Evolutionary conservation across 176 grass and related monocot species (phyloP), one percentile per base, ranked within the genome.

Genomic region (Aegilops tauschii): DNA sequence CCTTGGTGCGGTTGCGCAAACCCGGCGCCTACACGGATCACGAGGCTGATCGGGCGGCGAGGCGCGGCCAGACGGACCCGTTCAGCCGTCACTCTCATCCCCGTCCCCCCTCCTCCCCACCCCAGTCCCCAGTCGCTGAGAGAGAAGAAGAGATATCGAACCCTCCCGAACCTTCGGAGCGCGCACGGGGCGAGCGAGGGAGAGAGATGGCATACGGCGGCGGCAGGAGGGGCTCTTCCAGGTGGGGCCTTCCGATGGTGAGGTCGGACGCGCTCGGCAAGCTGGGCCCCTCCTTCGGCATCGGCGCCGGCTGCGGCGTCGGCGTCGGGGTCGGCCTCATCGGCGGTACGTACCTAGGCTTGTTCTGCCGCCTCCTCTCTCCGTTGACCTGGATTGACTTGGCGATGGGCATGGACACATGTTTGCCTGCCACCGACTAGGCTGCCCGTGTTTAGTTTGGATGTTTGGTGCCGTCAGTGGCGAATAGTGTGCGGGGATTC

Each of bases 301-400:
- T 88, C 82, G 93, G 96, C 84, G 90, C 90, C 59, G 93, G 93
- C 45, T 98, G 96, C 47, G 96, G 96, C 35, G 79, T 95, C 42
- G 96, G 96, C 77, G 67, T 98, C 23, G 79, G 92, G n/a, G 18
- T 96, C 58, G 93, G 96, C 73, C 82, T 98, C 62, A 30, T 98
- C 84, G 93, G 96, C 85, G 96, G 96, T 98, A 37, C 42, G 93
- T 90, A 1, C 8, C 35, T 47, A 25, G 23, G 23, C 23, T 25
- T 25, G 23, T 40, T 40, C 8, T 9, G 1, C 30, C 50, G 68
- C 45, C 18, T 42, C 18, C 9, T 80, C 9, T 80, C 29, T 25
- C 16, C 27, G 23, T 25, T 20, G 23, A 8, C 72, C 16, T 76
- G 14, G 42, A 18, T 8, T 68, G 28, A 54, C 25, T 47, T 4